Conservation (phyloP, 2,329 filamentous ascomycete genomes). For the Hymenoscyphus salicellus region DNA sequence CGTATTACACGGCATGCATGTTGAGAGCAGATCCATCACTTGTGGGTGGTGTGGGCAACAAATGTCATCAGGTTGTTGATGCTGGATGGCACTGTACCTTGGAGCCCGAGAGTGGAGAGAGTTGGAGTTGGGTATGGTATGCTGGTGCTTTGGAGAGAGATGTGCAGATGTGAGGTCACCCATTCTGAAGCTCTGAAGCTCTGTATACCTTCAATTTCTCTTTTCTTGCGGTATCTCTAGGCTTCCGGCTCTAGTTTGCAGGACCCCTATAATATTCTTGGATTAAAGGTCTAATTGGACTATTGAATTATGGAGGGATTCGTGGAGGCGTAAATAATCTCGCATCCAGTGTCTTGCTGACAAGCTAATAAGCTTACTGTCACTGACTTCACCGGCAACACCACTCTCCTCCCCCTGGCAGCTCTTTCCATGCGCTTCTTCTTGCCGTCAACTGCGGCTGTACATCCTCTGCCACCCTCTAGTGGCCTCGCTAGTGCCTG, state of each 20-base stretch:
- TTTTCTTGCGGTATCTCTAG: not conserved
- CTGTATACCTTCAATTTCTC: not conserved
- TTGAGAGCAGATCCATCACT: not conserved
- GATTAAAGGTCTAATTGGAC: not conserved
- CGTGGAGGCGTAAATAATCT: not conserved
- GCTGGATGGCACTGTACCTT: not conserved
- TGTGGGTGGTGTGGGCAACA: not conserved
- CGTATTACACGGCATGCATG: constrained; percentile 3
- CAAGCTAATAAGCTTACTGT: not conserved
- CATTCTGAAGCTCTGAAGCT: not conserved
- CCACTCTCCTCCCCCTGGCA: not conserved
- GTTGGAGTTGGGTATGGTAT: not conserved
- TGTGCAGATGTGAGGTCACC: not conserved
- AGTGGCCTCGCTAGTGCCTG: not conserved
- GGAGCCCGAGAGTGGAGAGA: not conserved
- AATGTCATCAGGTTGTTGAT: not conserved
- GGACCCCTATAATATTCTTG: not conserved
- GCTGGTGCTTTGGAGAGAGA: not conserved
- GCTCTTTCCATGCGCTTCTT: not conserved
- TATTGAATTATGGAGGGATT: not conserved
- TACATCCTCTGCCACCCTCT: not conserved
- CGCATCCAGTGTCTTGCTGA: not conserved
- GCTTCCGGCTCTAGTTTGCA: too few species aligned
- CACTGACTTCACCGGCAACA: not conserved
- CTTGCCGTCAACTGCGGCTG: not conserved